These are phyloP conservation scores for Rhododendron kiyosumense DNA, from an alignment of 148 eudicot genomes.

Conservation along the genomic window DNA sequence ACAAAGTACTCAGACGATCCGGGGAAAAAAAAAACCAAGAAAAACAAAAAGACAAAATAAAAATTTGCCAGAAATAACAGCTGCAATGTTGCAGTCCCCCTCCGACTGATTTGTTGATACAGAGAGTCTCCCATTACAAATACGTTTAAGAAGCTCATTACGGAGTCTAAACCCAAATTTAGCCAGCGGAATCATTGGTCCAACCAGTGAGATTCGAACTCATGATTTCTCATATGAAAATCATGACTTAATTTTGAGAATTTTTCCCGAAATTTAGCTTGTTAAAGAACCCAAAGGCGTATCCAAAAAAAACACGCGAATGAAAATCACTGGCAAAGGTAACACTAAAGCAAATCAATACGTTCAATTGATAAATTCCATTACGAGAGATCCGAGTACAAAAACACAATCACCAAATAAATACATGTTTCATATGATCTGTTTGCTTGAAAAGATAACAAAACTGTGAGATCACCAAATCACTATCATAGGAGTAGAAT, in stretches of 20 bases:
- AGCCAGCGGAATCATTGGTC: neutral
- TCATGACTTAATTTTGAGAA: neutral
- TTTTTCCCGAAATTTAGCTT: neutral
- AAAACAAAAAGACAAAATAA: too few relatives aligned
- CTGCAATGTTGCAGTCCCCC: too few relatives aligned
- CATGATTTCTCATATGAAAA: neutral
- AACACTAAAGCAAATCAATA: neutral
- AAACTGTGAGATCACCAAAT: constrained; percentile 9
- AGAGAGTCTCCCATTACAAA: too few relatives aligned
- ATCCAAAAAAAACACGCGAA: neutral
- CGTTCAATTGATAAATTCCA: neutral
- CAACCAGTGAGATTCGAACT: neutral
- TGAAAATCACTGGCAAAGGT: neutral
- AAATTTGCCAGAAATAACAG: too few relatives aligned
- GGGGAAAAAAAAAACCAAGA: too few relatives aligned
- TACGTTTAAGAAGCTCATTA: too few relatives aligned
- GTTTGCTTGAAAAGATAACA: neutral
- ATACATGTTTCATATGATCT: constrained; percentile 1
- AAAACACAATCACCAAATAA: neutral
- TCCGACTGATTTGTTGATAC: too few relatives aligned
- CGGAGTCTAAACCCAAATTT: neutral
- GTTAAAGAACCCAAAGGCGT: too few relatives aligned
- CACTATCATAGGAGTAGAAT: neutral
- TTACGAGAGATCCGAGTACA: neutral
- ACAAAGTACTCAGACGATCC: too few relatives aligned